Evolutionary conservation across 441 rosid species (phyloP).

Genomic region (Raphanus hybrid): DNA sequence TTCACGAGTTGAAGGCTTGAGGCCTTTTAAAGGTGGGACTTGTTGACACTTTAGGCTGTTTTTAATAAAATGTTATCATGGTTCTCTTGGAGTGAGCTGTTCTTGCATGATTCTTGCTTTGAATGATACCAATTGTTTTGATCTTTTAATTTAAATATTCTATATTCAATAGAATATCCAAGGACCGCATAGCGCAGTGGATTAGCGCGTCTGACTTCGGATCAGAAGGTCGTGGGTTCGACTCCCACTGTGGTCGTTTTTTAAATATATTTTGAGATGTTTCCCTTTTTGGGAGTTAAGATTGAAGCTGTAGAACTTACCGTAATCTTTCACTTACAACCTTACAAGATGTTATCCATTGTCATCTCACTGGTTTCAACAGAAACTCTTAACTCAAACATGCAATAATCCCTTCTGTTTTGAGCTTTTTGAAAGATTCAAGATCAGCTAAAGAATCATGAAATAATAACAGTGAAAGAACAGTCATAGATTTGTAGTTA

Average conservation of each 20-base stretch:
- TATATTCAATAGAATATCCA: accelerated
- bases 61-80: background rate
- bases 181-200: slow-evolving; percentile 99
- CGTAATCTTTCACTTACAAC: background rate
- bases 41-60: slow-evolving; percentile 23
- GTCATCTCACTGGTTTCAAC: background rate
- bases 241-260: slow-evolving; percentile 91
- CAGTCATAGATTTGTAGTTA: background rate
- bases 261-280: background rate
- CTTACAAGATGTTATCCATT: background rate
- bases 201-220: slow-evolving; percentile 99
- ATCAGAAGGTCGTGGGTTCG: slow-evolving; percentile 99
- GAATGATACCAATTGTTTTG: background rate
- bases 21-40: slow-evolving; percentile 14
- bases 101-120: no score
- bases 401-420: background rate
- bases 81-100: background rate
- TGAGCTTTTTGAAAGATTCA: background rate
- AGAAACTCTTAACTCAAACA: background rate
- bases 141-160: slow-evolving; percentile 10
- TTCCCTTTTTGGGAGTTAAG: background rate
- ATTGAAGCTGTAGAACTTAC: no score
- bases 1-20: slow-evolving; percentile 21
- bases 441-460: background rate
- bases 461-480: background rate